phyloP scores from a whole-genome alignment of 768 basidiomycete species.

The Boletus vinaceobasis region DNA sequence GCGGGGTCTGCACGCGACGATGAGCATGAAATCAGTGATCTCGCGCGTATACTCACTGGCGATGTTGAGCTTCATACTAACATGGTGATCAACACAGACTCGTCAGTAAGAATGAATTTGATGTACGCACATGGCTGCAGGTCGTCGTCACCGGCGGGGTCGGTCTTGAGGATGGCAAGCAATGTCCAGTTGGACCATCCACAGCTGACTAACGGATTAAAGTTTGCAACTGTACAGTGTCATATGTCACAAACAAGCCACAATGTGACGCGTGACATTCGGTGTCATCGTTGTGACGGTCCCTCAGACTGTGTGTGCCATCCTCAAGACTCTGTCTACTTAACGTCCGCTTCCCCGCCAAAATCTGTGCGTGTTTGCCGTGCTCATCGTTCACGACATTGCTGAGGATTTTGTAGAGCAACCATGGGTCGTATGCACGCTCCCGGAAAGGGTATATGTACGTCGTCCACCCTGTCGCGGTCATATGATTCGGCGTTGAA shows the following conservation, averaged over 20 bases:
- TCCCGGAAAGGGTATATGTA: slow-evolving; percentile 99
- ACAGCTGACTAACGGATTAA: slow-evolving; percentile 40
- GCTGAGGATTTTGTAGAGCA: slow-evolving; percentile 31
- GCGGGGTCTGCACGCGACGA: slow-evolving; percentile 68
- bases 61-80: slow-evolving; percentile 95
- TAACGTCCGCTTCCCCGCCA: slow-evolving; percentile 14
- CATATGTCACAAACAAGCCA: slow-evolving; percentile 26
- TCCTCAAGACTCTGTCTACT: slow-evolving; percentile 7
- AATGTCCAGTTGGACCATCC: background rate
- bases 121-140: slow-evolving; percentile 27
- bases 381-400: slow-evolving; percentile 5
- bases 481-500: slow-evolving; percentile 36
- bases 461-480: slow-evolving; percentile 32
- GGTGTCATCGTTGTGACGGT: slow-evolving; percentile 24
- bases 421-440: slow-evolving; percentile 99
- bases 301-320: slow-evolving; percentile 11
- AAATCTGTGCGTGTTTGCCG: slow-evolving; percentile 36
- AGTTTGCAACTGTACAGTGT: slow-evolving; percentile 62
- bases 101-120: background rate
- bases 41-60: slow-evolving; percentile 62
- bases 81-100: slow-evolving; percentile 1
- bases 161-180: slow-evolving; percentile 21
- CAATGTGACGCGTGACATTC: slow-evolving; percentile 29
- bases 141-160: slow-evolving; percentile 42
- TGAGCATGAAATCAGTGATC: slow-evolving; percentile 9